Percentiles rank a stretch among this genome's conserved stretches.
These are phyloP conservation scores for Debaryomyces nepalensis DNA, from an alignment of 1,139 yeast genomes.

Conservation along the genomic window DNA sequence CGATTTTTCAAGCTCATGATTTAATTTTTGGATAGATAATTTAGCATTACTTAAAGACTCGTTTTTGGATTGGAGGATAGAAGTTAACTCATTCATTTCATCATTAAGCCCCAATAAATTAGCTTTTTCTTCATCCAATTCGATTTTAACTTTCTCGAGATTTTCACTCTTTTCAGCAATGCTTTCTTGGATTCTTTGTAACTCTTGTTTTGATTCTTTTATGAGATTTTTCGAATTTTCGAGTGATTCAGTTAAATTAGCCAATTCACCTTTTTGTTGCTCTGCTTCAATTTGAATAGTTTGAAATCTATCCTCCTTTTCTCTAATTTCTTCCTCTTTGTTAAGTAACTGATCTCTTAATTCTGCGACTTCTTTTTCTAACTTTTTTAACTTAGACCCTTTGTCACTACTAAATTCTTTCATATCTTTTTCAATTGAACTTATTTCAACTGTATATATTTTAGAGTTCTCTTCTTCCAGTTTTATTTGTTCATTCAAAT, in stretches of 20 bases:
- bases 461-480: constrained; percentile 34
- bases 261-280: constrained; percentile 63
- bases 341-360: constrained; percentile 42
- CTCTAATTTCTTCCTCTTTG: constrained; percentile 49
- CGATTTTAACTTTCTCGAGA: constrained; percentile 42
- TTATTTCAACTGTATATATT: constrained; percentile 48
- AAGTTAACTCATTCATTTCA: constrained; percentile 70
- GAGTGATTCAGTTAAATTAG: constrained; percentile 47
- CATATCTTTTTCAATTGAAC: constrained; percentile 72
- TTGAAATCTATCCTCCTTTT: constrained; percentile 61
- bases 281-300: constrained; percentile 72
- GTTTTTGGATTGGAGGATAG: constrained; percentile 55
- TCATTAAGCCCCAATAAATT: constrained; percentile 74
- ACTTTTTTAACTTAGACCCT: constrained; percentile 73
- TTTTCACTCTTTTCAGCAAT: constrained; percentile 32
- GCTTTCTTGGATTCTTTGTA: constrained; percentile 30
- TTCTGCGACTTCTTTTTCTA: constrained; percentile 57
- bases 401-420: constrained; percentile 80
- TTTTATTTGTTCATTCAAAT: constrained; percentile 44
- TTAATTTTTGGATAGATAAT: constrained; percentile 60
- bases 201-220: constrained; percentile 43
- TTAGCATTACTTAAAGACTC: constrained; percentile 55
- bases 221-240: constrained; percentile 37
- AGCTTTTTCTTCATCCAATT: constrained; percentile 65
- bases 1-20: constrained; percentile 68